Evolutionary conservation across 768 basidiomycete genomes (phyloP).

Genomic region (Collybia sp.): DNA sequence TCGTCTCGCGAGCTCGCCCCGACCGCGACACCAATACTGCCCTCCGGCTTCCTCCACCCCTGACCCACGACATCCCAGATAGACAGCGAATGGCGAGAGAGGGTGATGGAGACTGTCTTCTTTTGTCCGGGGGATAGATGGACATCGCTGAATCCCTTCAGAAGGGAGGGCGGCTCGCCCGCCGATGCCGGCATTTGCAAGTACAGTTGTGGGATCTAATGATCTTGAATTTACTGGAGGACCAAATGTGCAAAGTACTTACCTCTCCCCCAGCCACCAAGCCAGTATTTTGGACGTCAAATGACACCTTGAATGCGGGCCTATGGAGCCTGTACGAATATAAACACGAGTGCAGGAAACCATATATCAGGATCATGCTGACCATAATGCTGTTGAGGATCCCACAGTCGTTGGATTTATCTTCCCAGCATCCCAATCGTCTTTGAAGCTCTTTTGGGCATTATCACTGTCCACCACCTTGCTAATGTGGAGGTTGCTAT

Average conservation of each 20-base stretch:
- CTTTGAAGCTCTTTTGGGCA: constrained; percentile 23
- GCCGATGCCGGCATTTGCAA: constrained; percentile 43
- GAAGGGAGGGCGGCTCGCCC: constrained; percentile 50
- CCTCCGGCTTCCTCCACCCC: constrained; percentile 54
- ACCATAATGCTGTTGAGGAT: constrained; percentile 48
- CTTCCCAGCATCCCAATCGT: constrained; percentile 40
- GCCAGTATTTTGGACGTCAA: constrained; percentile 55
- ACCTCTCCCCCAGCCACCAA: constrained; percentile 51
- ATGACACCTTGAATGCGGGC: constrained; percentile 45
- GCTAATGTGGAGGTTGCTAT: constrained; percentile 40
- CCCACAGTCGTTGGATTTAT: constrained; percentile 39
- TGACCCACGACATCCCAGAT: constrained; percentile 60
- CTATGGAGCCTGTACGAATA: constrained; percentile 38
- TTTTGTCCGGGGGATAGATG: constrained; percentile 32
- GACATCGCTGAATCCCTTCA: constrained; percentile 52
- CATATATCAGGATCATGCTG: background rate
- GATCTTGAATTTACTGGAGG: background rate
- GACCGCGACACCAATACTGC: constrained; percentile 45
- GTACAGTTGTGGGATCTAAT: constrained; percentile 56
- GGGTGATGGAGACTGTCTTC: constrained; percentile 31
- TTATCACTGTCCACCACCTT: constrained; percentile 25
- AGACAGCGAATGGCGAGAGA: constrained; percentile 48
- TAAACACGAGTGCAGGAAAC: background rate
- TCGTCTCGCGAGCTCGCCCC: constrained; percentile 51
- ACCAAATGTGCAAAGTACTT: constrained; percentile 7